Evolutionary conservation across 2,329 filamentous ascomycete species (phyloP).

Genomic region (Trematosphaeria pertusa): DNA sequence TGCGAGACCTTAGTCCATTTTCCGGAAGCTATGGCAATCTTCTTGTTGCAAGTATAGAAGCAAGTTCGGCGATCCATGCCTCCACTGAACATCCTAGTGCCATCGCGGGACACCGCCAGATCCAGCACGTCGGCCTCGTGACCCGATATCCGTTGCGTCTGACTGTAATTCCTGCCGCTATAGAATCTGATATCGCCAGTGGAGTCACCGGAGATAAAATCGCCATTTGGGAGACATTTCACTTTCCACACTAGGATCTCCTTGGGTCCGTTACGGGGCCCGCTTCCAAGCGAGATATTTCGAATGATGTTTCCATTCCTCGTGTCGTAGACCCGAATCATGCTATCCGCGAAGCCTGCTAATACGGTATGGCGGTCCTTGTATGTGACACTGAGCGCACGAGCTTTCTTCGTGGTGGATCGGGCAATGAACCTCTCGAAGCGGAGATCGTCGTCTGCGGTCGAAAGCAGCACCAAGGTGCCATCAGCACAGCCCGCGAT

Average conservation of each 20-base stretch:
- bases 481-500: constrained; percentile 92
- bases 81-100: constrained; percentile 82
- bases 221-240: constrained; percentile 83
- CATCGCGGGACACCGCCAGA: constrained; percentile 81
- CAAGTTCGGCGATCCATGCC: constrained; percentile 91
- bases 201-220: constrained; percentile 94
- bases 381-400: constrained; percentile 90
- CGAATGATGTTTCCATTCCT: constrained; percentile 77
- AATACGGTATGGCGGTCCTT: constrained; percentile 83
- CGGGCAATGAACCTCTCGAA: constrained; percentile 79
- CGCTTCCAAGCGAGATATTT: constrained; percentile 84
- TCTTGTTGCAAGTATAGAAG: constrained; percentile 68
- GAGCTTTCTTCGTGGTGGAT: constrained; percentile 81
- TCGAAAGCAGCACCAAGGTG: constrained; percentile 84
- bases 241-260: constrained; percentile 94
- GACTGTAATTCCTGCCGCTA: constrained; percentile 90
- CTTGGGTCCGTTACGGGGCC: constrained; percentile 76
- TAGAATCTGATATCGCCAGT: constrained; percentile 93
- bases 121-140: constrained; percentile 92
- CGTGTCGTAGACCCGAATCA: constrained; percentile 89
- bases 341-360: constrained; percentile 94
- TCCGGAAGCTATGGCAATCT: constrained; percentile 50
- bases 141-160: constrained; percentile 82
- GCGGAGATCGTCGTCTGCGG: constrained; percentile 80
- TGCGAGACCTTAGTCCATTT: constrained; percentile 86